Evolutionary conservation across 1,284 basidiomycete genomes (phyloP), one percentile per base, ranked within the genome.

Genomic region (Neonothopanus nambi): DNA sequence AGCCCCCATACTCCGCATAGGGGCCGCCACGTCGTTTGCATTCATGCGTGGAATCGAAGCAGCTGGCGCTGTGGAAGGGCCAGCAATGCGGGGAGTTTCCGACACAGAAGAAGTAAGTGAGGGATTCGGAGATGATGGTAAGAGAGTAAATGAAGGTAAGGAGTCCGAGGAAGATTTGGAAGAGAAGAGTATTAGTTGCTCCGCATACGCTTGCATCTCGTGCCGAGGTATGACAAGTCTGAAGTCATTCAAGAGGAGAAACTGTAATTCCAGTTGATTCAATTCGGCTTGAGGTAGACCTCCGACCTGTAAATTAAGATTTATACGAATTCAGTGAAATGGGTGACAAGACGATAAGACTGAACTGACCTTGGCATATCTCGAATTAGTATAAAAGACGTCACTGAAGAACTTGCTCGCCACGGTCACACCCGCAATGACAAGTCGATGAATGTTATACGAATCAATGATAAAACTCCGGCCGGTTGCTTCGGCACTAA

Each of bases 401-500:
- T 99, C 96, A 56, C 91, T 94, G 70, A 98, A 98, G 70, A 99
- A 99, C 71, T 99, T 99, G 77, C 91, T 95, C 17, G 96, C 95
- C 8, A 99, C 96, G 2, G 96, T 98, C 23, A 99, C 91, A 3
- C 96, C 96, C 1, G 96, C 95, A 61, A 99, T 98, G 64, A 99
- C 91, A 42, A 99, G 76, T 28, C 94, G 83, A 71, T 99, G 96
- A 23, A 99, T 91, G 66, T 99, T 99, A 74, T 89, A 99, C 56
- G 91, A 93, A 72, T 99, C 96, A 66, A 99, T 98, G 17, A 95
- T 91, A 65, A 99, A 97, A 1, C 87, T 82, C 55, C 82, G 77
- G 1, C 81, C 82, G 13, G 84, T 85, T 9, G 85, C 77, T 56
- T 89, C 86, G 37, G 76, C 73, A 52, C 81, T 81, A 24, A 90